phyloP scores from a whole-genome alignment of 2,329 filamentous ascomycete species.

The Colletotrichum australisinense region DNA sequence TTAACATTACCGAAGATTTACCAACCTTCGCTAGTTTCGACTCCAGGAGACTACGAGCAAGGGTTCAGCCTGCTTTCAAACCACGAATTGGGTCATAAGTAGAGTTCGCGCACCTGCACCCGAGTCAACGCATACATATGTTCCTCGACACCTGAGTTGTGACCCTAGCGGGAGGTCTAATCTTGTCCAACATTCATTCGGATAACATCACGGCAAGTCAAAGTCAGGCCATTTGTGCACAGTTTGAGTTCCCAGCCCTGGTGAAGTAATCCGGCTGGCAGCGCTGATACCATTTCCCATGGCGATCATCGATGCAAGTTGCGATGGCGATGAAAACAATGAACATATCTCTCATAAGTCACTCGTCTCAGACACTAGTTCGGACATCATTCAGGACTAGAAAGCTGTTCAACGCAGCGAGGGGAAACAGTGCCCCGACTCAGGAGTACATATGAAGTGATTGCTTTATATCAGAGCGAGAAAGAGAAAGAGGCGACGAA shows the following conservation, averaged over 20 bases:
- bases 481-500: too few species aligned
- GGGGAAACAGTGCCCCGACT: too few species aligned
- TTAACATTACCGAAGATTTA: background rate
- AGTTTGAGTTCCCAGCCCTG: background rate
- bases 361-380: too few species aligned
- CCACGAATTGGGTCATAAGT: background rate
- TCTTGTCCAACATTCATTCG: background rate
- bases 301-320: background rate
- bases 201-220: constrained; percentile 13
- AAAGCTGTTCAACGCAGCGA: too few species aligned
- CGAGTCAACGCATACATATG: background rate
- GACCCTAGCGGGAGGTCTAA: constrained; percentile 8
- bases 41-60: background rate
- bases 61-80: background rate
- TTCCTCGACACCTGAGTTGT: background rate
- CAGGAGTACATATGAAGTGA: too few species aligned
- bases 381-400: too few species aligned
- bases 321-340: background rate
- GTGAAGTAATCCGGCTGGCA: background rate
- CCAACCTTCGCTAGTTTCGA: background rate
- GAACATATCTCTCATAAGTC: background rate
- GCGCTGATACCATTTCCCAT: background rate
- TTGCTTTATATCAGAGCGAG: too few species aligned
- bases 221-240: background rate
- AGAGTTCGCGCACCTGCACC: background rate